Base-by-base conservation (phyloP, 1,284 basidiomycete genomes). In the Cystobasidiaceae sp. region DNA sequence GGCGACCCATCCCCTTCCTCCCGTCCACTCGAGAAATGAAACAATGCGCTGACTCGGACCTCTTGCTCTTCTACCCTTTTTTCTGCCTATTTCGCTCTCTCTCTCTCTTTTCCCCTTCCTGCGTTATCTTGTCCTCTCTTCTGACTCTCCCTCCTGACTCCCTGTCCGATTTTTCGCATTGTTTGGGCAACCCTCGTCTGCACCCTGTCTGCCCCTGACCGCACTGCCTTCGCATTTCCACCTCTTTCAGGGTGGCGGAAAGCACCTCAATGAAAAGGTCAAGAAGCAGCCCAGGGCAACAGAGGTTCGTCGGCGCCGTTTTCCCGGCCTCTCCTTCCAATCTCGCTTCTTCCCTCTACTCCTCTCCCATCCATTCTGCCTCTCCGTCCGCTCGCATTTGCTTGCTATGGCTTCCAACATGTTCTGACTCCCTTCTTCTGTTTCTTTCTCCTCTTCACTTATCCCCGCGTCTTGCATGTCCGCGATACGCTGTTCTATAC, bases 211-310 rank as follows among this genome's bases (percentile, higher is more conserved):
- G n/a, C n/a, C n/a, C n/a, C n/a, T n/a, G n/a, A n/a, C n/a, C n/a
- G n/a, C n/a, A n/a, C n/a, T n/a, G n/a, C n/a, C n/a, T n/a, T n/a
- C n/a, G n/a, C n/a, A n/a, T n/a, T n/a, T n/a, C n/a, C n/a, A n/a
- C n/a, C n/a, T n/a, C n/a, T n/a, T n/a, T n/a, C n/a, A 93, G 91
- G 86, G 85, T 75, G 89, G 89, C 77, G 88, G 92, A 78, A 93
- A 90, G 78, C 90, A 93, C 79, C 81, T 96, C 75, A 92, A 91
- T 79, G 82, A 85, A 70, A 86, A 90, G 77, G 93, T 93, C 81
- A 93, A 93, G 83, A 92, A 81, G 71, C 88, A 88, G 80, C 90
- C 91, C 81, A 88, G 91, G 81, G 88, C 88, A 76, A 94, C 89
- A 82, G 92, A 94, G 92, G 92, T 93, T 75, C 73, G 79, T 77